phyloP scores from a whole-genome alignment of 2,329 filamentous ascomycete genomes.

The Ophiostoma novo-ulmi region DNA sequence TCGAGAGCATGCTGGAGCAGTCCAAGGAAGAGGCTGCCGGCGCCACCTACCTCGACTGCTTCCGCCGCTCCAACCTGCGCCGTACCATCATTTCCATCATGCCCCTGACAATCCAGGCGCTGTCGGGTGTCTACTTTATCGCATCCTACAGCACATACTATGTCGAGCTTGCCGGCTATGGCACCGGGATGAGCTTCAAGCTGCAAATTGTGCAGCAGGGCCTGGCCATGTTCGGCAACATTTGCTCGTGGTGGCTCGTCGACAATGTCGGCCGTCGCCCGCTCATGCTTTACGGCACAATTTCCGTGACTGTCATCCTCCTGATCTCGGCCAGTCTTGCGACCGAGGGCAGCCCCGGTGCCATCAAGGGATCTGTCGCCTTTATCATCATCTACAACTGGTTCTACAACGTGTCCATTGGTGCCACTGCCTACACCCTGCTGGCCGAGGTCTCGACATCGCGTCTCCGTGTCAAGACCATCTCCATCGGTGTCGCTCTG shows the following conservation, averaged over 20 bases:
- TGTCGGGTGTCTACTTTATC: slow-evolving; percentile 36
- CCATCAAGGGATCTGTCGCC: slow-evolving; percentile 33
- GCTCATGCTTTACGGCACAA: slow-evolving; percentile 36
- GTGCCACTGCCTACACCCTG: slow-evolving; percentile 38
- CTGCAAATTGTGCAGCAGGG: slow-evolving; percentile 37
- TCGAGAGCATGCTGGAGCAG: slow-evolving; percentile 38
- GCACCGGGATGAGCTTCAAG: slow-evolving; percentile 31
- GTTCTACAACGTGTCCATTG: slow-evolving; percentile 40
- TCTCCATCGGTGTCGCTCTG: slow-evolving; percentile 37
- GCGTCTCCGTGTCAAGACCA: slow-evolving; percentile 39
- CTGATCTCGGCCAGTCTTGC: slow-evolving; percentile 38
- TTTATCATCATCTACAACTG: slow-evolving; percentile 39
- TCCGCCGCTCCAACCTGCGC: slow-evolving; percentile 45
- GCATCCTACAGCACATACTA: slow-evolving; percentile 42
- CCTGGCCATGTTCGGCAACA: slow-evolving; percentile 38
- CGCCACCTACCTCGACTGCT: slow-evolving; percentile 48
- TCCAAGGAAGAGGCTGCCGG: slow-evolving; percentile 48
- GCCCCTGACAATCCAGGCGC: slow-evolving; percentile 30
- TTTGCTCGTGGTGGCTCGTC: slow-evolving; percentile 39
- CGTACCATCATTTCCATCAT: slow-evolving; percentile 49
- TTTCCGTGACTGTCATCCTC: slow-evolving; percentile 38
- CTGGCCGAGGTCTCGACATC: slow-evolving; percentile 39
- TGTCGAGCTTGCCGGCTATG: slow-evolving; percentile 40
- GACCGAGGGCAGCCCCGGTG: slow-evolving; percentile 22
- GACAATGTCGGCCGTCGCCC: slow-evolving; percentile 37